These are phyloP conservation scores for Euphrasia arctica DNA, from an alignment of 305 asterid genomes.

Conservation along the genomic window DNA sequence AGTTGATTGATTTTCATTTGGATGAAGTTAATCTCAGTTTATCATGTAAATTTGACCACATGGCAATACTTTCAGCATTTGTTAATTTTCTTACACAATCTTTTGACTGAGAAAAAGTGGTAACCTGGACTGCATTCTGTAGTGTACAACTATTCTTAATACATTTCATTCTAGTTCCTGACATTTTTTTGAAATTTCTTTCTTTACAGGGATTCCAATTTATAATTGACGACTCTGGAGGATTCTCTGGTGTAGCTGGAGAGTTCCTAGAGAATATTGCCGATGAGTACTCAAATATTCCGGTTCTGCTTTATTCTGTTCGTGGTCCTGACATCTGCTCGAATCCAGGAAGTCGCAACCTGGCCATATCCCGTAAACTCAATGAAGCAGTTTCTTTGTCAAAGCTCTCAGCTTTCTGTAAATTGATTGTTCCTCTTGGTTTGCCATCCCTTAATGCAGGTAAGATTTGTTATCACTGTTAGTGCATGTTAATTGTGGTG, in stretches of 20 bases:
- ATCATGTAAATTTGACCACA: background rate
- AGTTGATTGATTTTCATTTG: background rate
- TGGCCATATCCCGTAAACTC: slow-evolving; percentile 48
- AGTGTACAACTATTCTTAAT: too few relatives aligned
- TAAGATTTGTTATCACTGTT: slow-evolving; percentile 37
- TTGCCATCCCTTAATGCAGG: slow-evolving; percentile 67
- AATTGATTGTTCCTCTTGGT: slow-evolving; percentile 82
- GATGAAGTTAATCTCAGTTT: slow-evolving; percentile 6
- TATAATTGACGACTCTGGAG: slow-evolving; percentile 79
- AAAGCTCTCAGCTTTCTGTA: slow-evolving; percentile 64
- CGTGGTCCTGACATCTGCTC: slow-evolving; percentile 46
- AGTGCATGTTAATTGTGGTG: too few relatives aligned
- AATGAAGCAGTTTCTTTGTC: slow-evolving; percentile 89
- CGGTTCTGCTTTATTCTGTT: slow-evolving; percentile 68
- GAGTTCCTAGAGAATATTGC: slow-evolving; percentile 81
- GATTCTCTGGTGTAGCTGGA: slow-evolving; percentile 85
- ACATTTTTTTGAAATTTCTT: slow-evolving; percentile 7
- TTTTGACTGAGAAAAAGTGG: background rate
- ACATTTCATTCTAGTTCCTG: background rate
- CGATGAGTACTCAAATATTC: slow-evolving; percentile 80
- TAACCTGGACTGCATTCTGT: too few relatives aligned
- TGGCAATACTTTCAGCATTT: background rate
- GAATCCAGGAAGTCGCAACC: slow-evolving; percentile 48
- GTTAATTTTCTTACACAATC: background rate
- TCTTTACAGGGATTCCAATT: slow-evolving; percentile 76